phyloP scores from a whole-genome alignment of 2,329 filamentous ascomycete species.

The Malbranchea cinnamomea region DNA sequence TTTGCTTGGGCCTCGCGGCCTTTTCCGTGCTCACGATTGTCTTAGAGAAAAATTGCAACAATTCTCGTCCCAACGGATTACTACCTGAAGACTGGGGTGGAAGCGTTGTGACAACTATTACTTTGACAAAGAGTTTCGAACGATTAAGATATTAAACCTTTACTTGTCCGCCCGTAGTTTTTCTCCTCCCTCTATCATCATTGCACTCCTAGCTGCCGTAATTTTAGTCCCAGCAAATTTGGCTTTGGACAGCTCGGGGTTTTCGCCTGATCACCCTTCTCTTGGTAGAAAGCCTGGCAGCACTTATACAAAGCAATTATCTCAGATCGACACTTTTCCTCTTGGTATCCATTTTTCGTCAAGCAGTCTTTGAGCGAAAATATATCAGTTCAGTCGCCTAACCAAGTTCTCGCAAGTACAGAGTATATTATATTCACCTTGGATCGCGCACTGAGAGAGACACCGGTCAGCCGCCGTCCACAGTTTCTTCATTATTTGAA shows the following conservation, averaged over 20 bases:
- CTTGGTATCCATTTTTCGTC: constrained; percentile 68
- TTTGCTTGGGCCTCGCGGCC: constrained; percentile 78
- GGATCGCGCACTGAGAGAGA: constrained; percentile 87
- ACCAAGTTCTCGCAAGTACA: background rate
- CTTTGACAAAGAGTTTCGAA: background rate
- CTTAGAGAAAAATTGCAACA: constrained; percentile 60
- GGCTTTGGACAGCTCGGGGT: constrained; percentile 78
- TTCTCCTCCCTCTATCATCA: background rate
- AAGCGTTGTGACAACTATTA: background rate
- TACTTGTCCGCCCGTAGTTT: too few species aligned
- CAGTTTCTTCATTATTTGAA: background rate
- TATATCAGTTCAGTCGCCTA: background rate
- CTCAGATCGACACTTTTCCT: constrained; percentile 63
- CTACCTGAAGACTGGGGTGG: constrained; percentile 38
- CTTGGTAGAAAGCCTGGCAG: constrained; percentile 75
- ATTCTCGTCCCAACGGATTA: constrained; percentile 24
- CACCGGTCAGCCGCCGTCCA: constrained; percentile 6
- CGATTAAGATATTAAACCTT: too few species aligned
- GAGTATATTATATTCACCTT: constrained; percentile 42
- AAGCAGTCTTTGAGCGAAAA: constrained; percentile 52
- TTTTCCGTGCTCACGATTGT: constrained; percentile 94
- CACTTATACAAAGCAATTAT: constrained; percentile 86
- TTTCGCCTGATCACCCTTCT: constrained; percentile 59
- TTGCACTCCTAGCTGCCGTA: constrained; percentile 49
- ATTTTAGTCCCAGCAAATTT: constrained; percentile 63